Evolutionary conservation across 2,329 filamentous ascomycete species (phyloP).

Genomic region (Venturia asperata): DNA sequence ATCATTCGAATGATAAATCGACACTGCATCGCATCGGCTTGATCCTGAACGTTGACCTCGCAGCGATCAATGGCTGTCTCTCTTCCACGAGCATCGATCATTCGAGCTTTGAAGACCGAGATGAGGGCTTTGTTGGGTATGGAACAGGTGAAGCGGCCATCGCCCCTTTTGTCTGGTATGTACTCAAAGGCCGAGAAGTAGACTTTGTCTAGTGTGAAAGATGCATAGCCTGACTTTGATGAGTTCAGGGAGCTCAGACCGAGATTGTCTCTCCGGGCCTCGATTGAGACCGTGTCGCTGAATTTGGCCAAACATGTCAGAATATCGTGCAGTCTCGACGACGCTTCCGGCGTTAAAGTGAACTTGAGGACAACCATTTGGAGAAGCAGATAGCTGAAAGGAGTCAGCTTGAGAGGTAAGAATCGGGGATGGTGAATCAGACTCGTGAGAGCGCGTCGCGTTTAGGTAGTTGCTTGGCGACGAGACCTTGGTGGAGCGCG

Average conservation of each 20-base stretch:
- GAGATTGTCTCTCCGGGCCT: slow-evolving; percentile 62
- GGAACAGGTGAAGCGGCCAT: slow-evolving; percentile 61
- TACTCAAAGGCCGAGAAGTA: slow-evolving; percentile 72
- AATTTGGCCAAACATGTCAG: slow-evolving; percentile 71
- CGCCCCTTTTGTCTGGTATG: slow-evolving; percentile 33
- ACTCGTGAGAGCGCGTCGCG: neutral
- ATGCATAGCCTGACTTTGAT: slow-evolving; percentile 74
- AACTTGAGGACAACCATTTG: slow-evolving; percentile 54
- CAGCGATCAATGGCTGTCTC: slow-evolving; percentile 67
- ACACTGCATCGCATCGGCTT: slow-evolving; percentile 59
- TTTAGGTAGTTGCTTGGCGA: neutral
- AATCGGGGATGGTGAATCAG: neutral
- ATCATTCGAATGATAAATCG: slow-evolving; percentile 67
- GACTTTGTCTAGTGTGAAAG: slow-evolving; percentile 58
- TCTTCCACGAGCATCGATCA: slow-evolving; percentile 56
- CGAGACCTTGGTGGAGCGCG: too few relatives aligned
- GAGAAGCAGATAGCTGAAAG: neutral
- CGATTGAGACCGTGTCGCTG: slow-evolving; percentile 69
- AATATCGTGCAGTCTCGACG: slow-evolving; percentile 63
- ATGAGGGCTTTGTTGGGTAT: slow-evolving; percentile 66
- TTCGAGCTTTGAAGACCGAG: slow-evolving; percentile 65
- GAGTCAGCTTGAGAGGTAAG: neutral
- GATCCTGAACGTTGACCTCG: slow-evolving; percentile 66
- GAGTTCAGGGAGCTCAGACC: slow-evolving; percentile 68
- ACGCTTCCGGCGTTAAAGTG: slow-evolving; percentile 65